Evolutionary conservation across 2,329 filamentous ascomycete species (phyloP), one percentile per base, ranked within the genome.

Genomic region (Bipolaris cookei): DNA sequence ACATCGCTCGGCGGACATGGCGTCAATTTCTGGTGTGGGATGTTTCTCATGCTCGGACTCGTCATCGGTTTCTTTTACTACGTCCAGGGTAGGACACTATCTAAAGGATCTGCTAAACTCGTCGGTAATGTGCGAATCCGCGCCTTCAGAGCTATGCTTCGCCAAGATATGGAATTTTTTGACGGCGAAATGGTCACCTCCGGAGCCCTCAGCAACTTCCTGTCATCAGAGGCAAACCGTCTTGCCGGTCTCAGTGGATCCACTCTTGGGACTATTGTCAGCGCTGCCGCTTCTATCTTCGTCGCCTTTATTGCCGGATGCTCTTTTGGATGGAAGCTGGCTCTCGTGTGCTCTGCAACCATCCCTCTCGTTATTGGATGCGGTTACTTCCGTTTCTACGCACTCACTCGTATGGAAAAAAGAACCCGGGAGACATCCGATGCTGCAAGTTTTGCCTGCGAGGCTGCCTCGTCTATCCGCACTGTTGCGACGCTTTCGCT

Each of bases 401-500:
- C 95, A 0, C 92, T 93, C 87, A 63, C 97, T 92, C 80, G 90
- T 91, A 78, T 83, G 83, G 35, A 89, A 88, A 52, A 88, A 90
- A 3, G 96, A 92, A 82, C 82, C 81, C 64, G 91, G 90, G 2
- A 97, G 96, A 72, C 87, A 89, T 73, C 74, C 85, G 83, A 84
- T 34, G 96, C 92, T 51, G 94, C 94, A 5, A 89, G 88, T 48
- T 98, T 90, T 73, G 95, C 95, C 8, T 97, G 93, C 53, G 95
- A 99, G 76, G 93, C 94, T 41, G 96, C 95, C 21, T 93, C 91
- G 1, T 91, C 93, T 4, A 97, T 98, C 66, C 90, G 94, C 51
- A 98, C 95, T 3, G 94, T 98, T n/a, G 94, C 93, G 3, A 90
- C 92, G 2, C 83, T 98, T 35, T 97, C 93, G 0, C 87, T 94